Evolutionary conservation across 176 grass and related monocot genomes (phyloP), one percentile per base, ranked within the genome.

Genomic region (Saccharum spontaneum): DNA sequence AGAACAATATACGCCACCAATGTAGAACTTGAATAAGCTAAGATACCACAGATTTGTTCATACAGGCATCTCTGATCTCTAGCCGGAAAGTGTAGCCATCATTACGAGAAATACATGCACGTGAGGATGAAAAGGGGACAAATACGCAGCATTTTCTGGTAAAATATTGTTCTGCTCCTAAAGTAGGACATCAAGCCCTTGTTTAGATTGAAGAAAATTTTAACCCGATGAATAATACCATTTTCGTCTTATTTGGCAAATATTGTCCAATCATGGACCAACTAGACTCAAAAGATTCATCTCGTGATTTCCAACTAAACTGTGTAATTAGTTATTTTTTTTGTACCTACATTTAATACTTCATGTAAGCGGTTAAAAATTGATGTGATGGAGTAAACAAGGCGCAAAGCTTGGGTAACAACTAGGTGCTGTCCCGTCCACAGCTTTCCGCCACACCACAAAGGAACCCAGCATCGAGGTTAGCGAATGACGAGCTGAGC

Each of bases 331-430:
- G n/a, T n/a, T n/a, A n/a, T n/a, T n/a, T n/a, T n/a, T n/a, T n/a
- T n/a, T n/a, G n/a, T n/a, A n/a, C n/a, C n/a, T n/a, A n/a, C n/a
- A n/a, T n/a, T n/a, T n/a, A n/a, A n/a, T n/a, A n/a, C n/a, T n/a
- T n/a, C n/a, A n/a, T n/a, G n/a, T n/a, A n/a, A n/a, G n/a, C n/a
- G n/a, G n/a, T n/a, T n/a, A n/a, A n/a, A n/a, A n/a, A n/a, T n/a
- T n/a, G n/a, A n/a, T n/a, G n/a, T n/a, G n/a, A n/a, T n/a, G n/a
- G n/a, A n/a, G n/a, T n/a, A n/a, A n/a, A n/a, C n/a, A n/a, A n/a
- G n/a, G n/a, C n/a, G n/a, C n/a, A n/a, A 74, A 57, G 36, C 34
- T 73, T 46, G 67, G 65, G 88, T 82, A 86, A 90, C 83, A 90
- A 38, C 88, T 82, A 77, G 84, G 26, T 67, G 84, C 50, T 86